phyloP scores from a whole-genome alignment of 495 filamentous ascomycete species.

The Trichoderma gamsii region DNA sequence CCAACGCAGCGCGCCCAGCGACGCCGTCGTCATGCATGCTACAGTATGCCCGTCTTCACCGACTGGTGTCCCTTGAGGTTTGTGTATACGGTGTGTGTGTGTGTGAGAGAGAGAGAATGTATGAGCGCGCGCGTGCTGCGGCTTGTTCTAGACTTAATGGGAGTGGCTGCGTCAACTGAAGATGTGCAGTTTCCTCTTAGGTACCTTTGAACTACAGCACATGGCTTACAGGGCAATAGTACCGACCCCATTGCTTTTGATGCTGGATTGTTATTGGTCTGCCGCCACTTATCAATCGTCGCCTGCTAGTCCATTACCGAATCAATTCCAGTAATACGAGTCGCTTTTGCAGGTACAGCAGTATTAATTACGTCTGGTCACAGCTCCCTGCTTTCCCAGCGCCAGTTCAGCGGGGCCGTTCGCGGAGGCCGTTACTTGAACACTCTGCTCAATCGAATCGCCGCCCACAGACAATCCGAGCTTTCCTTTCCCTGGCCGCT shows the following conservation, averaged over 20 bases:
- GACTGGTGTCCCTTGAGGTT: background rate
- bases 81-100: background rate
- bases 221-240: background rate
- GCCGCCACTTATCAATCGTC: background rate
- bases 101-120: background rate
- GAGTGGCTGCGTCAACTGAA: background rate
- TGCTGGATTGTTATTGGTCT: background rate
- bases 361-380: background rate
- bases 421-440: no score
- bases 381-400: background rate
- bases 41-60: background rate
- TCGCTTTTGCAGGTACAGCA: background rate
- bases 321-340: constrained; percentile 12
- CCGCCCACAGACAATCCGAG: no score
- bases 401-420: background rate
- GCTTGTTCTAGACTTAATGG: no score
- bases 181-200: background rate
- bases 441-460: no score
- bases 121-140: background rate
- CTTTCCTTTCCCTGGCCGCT: background rate
- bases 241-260: background rate
- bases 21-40: background rate
- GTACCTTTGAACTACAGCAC: background rate
- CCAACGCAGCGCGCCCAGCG: constrained; percentile 7
- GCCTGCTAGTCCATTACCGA: constrained; percentile 2